These are phyloP conservation scores for Candida manassasensis DNA, from an alignment of 805 yeast genomes.

Conservation along the genomic window DNA sequence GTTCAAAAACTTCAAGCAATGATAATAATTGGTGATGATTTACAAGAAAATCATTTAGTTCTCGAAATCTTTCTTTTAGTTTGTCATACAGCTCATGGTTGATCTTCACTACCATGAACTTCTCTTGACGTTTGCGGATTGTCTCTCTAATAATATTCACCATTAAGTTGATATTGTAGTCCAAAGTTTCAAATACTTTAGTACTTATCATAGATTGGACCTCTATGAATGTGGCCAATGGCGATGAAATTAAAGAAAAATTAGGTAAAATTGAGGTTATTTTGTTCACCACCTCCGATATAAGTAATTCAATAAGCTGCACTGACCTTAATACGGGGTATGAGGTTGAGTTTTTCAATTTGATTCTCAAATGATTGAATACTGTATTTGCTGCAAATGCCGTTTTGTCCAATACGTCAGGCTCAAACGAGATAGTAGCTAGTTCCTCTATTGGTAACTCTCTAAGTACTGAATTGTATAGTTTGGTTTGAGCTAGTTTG, in stretches of 20 bases:
- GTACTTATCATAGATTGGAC: conserved; percentile 40
- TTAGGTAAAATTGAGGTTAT: conserved; percentile 33
- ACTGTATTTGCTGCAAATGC: conserved; percentile 40
- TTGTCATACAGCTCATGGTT: conserved; percentile 32
- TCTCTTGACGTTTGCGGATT: conserved; percentile 67
- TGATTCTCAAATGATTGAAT: conserved; percentile 56
- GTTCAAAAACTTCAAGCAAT: conserved; percentile 21
- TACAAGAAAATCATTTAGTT: conserved; percentile 42
- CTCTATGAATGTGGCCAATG: conserved; percentile 1
- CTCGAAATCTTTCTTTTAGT: conserved; percentile 40
- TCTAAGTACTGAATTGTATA: conserved; percentile 59
- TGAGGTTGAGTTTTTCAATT: conserved; percentile 44
- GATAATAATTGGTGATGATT: conserved; percentile 48
- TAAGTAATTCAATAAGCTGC: conserved; percentile 58
- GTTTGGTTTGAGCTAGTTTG: conserved; percentile 45
- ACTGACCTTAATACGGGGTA: conserved; percentile 67
- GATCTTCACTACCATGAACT: conserved; percentile 60
- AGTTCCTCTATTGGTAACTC: conserved; percentile 69
- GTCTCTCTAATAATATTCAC: conserved; percentile 67
- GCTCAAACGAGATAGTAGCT: conserved; percentile 13
- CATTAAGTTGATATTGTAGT: conserved; percentile 57
- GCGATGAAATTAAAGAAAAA: conserved; percentile 16
- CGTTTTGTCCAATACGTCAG: conserved; percentile 36
- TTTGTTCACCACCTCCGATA: conserved; percentile 50
- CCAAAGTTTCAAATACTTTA: conserved; percentile 48